Conservation (phyloP, 148 eudicot species). For the Camellia granthamiana region DNA sequence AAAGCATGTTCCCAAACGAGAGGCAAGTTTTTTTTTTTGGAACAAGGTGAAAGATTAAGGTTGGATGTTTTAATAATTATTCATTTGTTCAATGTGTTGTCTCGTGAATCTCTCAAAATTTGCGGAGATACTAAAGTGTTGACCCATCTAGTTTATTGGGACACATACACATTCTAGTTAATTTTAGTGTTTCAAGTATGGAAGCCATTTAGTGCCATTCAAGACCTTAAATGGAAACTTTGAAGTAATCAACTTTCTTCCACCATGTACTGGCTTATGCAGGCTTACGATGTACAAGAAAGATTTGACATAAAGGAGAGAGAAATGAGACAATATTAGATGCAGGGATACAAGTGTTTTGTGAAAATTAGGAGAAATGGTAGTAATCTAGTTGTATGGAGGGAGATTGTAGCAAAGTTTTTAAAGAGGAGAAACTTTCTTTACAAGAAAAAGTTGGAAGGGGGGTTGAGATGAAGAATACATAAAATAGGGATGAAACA, state of each 20-base stretch:
- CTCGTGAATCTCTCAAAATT: too few species aligned
- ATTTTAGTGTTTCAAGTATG: background rate
- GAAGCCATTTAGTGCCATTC: background rate
- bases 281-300: background rate
- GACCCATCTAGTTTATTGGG: background rate
- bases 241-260: background rate
- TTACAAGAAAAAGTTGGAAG: too few species aligned
- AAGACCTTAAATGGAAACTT: background rate
- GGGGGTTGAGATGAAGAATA: too few species aligned
- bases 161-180: background rate
- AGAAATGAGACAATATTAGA: background rate
- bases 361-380: background rate
- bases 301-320: background rate
- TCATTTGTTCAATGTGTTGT: background rate
- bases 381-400: background rate
- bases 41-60: background rate
- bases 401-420: too few species aligned
- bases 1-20: too few species aligned
- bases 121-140: background rate
- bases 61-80: background rate
- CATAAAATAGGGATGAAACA: too few species aligned
- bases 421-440: too few species aligned
- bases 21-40: too few species aligned
- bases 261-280: background rate
- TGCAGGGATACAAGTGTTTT: background rate